Evolutionary conservation across 139 green algal genomes (phyloP), one percentile per base, ranked within the genome.

Genomic region (Eudorina sp.): DNA sequence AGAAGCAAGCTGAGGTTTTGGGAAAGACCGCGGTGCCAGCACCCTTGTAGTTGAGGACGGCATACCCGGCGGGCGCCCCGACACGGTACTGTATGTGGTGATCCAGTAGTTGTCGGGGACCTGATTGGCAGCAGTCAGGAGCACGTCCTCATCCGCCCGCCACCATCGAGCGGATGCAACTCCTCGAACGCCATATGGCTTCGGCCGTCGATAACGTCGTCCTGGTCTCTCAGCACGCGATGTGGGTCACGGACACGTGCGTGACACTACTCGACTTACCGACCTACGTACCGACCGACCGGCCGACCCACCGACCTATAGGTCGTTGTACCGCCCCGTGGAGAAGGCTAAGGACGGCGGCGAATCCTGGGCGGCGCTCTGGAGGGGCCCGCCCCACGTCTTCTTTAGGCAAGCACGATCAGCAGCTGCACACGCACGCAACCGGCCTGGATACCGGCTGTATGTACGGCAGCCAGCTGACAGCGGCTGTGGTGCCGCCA

Each of bases 361-460:
- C 46, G 19, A 77, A 1, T n/a, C 93, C 0, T 95, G 94, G 94
- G 94, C 86, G 23, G 31, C 58, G 5, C 40, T 91, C 5, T 96
- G 93, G 93, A 34, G 58, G 18, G 95, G 94, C 0, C 95, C 95
- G 4, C 34, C 76, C 18, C 95, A 97, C 75, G 92, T 97, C 5
- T 90, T 97, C 34, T 97, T 97, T 74, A 94, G 95, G 1, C 95
- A 97, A 40, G 95, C 89, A 90, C 6, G 23, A 90, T 1, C 86
- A 98, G 78, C 95, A 97, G 84, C 77, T 92, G 9, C 60, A 85
- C 13, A 75, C 41, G 0, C 78, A 60, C 64, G 94, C 93, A 53
- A 98, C 95, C 11, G 95, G 96, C 0, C 88, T 98, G 41, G 96
- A 98, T 86, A 97, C 94, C 11, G 95, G 94, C 19, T 97, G 95